Conservation (phyloP, 2,329 filamentous ascomycete genomes). For the Amauroascus niger region DNA sequence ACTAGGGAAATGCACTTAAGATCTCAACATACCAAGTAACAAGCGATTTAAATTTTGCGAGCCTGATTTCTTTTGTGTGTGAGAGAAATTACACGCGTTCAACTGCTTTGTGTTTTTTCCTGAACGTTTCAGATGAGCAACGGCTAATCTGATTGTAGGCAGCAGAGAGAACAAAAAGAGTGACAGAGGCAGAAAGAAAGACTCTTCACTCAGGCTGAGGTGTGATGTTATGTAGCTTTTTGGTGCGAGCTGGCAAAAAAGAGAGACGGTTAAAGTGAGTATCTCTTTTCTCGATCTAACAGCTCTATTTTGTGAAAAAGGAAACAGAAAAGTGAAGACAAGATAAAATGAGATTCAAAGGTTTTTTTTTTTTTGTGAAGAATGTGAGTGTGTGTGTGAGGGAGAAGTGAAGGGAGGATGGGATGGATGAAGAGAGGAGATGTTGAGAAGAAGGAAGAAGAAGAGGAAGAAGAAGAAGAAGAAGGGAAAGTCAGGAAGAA, state of each 20-base stretch:
- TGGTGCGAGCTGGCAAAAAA: constrained; percentile 4
- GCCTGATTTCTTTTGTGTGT: no score
- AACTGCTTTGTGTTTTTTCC: no score
- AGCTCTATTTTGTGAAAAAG: not conserved
- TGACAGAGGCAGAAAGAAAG: not conserved
- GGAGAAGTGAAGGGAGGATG: not conserved
- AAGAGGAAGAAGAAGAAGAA: constrained; percentile 1
- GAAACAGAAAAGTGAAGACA: constrained; percentile 2
- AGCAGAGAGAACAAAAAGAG: not conserved
- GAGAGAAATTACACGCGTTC: no score
- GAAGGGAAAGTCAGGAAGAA: constrained; percentile 2
- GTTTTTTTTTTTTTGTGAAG: constrained; percentile 1
- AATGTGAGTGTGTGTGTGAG: no score
- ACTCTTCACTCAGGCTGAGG: constrained; percentile 3
- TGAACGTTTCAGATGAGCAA: not conserved
- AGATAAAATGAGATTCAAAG: not conserved
- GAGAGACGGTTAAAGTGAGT: constrained; percentile 2
- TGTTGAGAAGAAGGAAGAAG: constrained; percentile 3
- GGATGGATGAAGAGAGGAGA: constrained; percentile 6
- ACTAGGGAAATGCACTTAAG: not conserved
- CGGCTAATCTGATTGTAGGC: not conserved
- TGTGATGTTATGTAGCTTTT: constrained; percentile 11
- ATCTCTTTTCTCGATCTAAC: constrained; percentile 5
- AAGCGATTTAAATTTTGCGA: no score
- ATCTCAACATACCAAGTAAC: not conserved